Evolutionary conservation across 805 yeast species (phyloP), one percentile per base, ranked within the genome.

Genomic region (Groenewaldozyma salmanticensis): DNA sequence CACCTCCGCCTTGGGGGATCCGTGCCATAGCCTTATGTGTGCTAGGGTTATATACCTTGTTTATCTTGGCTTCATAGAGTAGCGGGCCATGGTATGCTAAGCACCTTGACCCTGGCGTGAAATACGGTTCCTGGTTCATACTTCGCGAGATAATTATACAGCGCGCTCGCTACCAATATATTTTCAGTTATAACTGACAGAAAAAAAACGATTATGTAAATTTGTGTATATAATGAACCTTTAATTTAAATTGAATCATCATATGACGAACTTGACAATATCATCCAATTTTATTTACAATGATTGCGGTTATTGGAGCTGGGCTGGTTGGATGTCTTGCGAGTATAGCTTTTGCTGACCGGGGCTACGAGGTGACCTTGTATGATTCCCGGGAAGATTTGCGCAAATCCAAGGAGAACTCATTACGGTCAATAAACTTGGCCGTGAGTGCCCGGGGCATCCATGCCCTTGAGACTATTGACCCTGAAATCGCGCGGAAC

Each of bases 1-100:
- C 41, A 29, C 32, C 39, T 18, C 38, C 42, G 15, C 33, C 40
- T 22, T 42, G 42, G 19, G 42, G 42, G 15, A 31, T 41, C 31
- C 40, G 45, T 33, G 39, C 33, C 29, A 37, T 42, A 11, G 44
- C 48, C 21, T 33, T 40, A 19, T 42, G 40, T 21, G 47, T 33
- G 20, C 69, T 69, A 0, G 80, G 76, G 40, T 77, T 75, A 56
- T 78, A 84, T 1, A 71, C 61, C 53, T 75, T 77, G 38, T 81
- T 53, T 15, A 88, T 73, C 53, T 82, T 84, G 47, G 96, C 95
- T 60, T 87, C 95, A 56, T 88, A 88, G 6, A 88, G 71, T 48
- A 88, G 62, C 1, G 95, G 94, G 0, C 96, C 96, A 57, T 88
- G 96, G 60, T 74, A 88, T 1, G 95, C 95, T 52, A 85, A 65